phyloP scores from a whole-genome alignment of 345 rosid species.

The Heritiera littoralis region DNA sequence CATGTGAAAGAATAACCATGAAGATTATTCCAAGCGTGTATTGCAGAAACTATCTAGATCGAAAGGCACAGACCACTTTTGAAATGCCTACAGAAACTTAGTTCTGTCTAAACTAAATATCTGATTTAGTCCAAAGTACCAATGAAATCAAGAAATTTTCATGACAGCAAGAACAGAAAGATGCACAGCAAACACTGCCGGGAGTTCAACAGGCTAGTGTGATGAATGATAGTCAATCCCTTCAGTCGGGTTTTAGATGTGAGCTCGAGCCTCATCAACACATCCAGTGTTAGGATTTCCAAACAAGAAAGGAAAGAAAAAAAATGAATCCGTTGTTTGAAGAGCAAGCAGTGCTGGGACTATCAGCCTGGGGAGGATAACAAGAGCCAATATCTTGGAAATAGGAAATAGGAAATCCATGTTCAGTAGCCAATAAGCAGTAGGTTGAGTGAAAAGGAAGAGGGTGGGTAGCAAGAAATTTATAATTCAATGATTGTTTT shows the following conservation, averaged over 20 bases:
- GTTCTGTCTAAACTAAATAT: neutral
- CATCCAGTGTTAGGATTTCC: neutral
- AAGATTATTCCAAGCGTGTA: neutral
- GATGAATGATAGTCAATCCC: neutral
- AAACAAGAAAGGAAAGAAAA: too few species aligned
- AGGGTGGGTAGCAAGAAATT: neutral
- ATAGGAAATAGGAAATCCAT: neutral
- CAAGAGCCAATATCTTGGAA: neutral
- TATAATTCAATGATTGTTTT: neutral
- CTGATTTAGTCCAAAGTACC: neutral
- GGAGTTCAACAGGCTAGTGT: too few species aligned
- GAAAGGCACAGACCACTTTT: neutral
- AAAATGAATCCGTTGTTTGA: neutral
- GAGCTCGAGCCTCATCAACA: neutral
- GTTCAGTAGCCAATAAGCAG: neutral
- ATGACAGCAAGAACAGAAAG: neutral
- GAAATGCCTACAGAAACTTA: neutral
- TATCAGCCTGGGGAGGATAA: neutral
- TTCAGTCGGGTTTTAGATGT: neutral
- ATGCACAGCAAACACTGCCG: neutral
- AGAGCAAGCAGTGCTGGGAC: neutral
- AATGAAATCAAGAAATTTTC: neutral
- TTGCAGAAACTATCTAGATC: neutral
- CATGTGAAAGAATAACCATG: constrained; percentile 3
- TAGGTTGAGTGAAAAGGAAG: neutral